Evolutionary conservation across 139 green algal species (phyloP).

Genomic region (Chlorella ohadii): DNA sequence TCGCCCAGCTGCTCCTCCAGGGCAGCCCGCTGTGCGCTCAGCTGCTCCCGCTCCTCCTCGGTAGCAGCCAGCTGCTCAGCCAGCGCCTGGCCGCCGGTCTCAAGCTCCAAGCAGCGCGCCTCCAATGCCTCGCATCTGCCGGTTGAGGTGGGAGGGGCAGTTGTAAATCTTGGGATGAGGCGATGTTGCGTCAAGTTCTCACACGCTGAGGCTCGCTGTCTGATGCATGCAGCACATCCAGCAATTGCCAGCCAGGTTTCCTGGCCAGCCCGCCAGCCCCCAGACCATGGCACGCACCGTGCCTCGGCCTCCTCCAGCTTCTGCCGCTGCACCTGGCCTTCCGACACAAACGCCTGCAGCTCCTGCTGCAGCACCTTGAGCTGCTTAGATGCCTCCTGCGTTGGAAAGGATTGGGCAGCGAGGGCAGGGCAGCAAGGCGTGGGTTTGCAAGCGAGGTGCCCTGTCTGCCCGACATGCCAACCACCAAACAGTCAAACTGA

Average conservation of each 20-base stretch:
- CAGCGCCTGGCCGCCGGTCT: neutral
- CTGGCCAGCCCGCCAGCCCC: neutral
- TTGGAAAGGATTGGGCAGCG: too few relatives aligned
- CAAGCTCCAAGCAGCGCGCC: neutral
- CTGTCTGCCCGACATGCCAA: too few relatives aligned
- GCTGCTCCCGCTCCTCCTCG: neutral
- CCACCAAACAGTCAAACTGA: too few relatives aligned
- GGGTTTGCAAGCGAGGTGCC: too few relatives aligned
- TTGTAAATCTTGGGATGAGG: too few relatives aligned
- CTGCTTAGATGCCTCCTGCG: slow-evolving; percentile 43
- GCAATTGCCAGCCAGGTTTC: too few relatives aligned
- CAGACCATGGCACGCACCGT: neutral
- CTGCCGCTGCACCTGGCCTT: slow-evolving; percentile 3
- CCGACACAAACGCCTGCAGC: slow-evolving; percentile 22
- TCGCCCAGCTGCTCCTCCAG: slow-evolving; percentile 9
- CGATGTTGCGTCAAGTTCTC: too few relatives aligned
- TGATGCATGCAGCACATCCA: too few relatives aligned
- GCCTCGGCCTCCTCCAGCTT: slow-evolving; percentile 1
- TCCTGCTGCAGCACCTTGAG: slow-evolving; percentile 36
- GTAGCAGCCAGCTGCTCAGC: slow-evolving; percentile 15
- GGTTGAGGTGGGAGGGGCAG: neutral
- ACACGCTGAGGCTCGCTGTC: too few relatives aligned
- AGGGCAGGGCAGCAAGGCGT: too few relatives aligned
- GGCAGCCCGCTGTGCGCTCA: neutral
- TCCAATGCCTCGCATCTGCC: neutral